phyloP scores from a whole-genome alignment of 1,284 basidiomycete species.

The Ceratobasidium sp. region DNA sequence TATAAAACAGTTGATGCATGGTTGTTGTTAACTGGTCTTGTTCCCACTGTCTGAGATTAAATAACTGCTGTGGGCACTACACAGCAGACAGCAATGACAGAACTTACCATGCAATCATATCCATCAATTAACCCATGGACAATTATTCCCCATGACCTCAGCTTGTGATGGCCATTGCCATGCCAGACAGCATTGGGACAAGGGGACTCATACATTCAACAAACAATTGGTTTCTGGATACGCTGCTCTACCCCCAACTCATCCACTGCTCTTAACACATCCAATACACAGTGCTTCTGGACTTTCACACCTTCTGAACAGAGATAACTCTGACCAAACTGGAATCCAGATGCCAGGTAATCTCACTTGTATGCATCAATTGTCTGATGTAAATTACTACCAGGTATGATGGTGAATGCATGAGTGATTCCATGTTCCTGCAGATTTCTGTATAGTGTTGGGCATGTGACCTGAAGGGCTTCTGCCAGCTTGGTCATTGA shows the following conservation, averaged over 20 bases:
- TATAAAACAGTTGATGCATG: slow-evolving; percentile 59
- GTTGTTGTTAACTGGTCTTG: slow-evolving; percentile 62
- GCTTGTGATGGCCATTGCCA: slow-evolving; percentile 5
- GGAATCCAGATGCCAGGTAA: too few species aligned
- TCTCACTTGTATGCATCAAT: too few species aligned
- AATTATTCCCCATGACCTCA: not conserved
- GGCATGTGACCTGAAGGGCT: not conserved
- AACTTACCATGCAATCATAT: slow-evolving; percentile 50
- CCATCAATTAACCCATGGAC: slow-evolving; percentile 50
- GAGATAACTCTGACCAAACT: too few species aligned
- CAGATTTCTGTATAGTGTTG: not conserved
- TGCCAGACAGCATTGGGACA: not conserved
- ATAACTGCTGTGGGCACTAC: slow-evolving; percentile 26
- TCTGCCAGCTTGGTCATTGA: not conserved
- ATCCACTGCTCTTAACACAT: not conserved
- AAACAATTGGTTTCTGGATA: not conserved
- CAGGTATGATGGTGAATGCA: too few species aligned
- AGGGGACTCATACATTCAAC: not conserved
- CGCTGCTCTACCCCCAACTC: not conserved
- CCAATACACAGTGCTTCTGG: not conserved
- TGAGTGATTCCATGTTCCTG: too few species aligned
- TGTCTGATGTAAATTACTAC: too few species aligned
- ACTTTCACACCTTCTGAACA: not conserved
- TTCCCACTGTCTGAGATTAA: not conserved
- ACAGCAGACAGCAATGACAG: not conserved